Base-by-base conservation (phyloP, 1,284 basidiomycete species). In the Ceraceosorus bombacis region DNA sequence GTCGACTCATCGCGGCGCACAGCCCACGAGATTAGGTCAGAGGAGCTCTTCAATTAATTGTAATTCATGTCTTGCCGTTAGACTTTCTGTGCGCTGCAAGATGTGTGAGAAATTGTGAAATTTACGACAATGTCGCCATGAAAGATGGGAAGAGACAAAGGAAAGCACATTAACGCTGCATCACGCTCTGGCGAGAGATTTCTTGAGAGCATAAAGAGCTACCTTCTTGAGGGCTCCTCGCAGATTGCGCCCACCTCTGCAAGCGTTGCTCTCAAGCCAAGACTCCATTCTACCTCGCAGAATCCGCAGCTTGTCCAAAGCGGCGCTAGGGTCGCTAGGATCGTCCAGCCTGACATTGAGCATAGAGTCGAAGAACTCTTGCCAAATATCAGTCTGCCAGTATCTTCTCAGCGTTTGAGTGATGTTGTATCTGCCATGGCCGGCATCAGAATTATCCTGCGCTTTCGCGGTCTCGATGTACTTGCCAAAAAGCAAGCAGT, bases 401-500 rank as follows among this genome's bases (percentile, higher is more conserved):
- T 98, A 99, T 66, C 95, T 82, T 78, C 92, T 94, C 70, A 97
- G 82, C 17, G 88, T 84, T 49, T 86, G 85, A 27, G 84, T 81
- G 48, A 74, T 61, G 38, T 57, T 61, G 43, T 51, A 57, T 43
- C 55, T 55, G 51, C 49, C 53, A 1, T 38, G 48, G 7, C 54
- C 62, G 37, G 59, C 60, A 2, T 59, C 51, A 27, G 27, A 27
- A 27, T 27, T 3, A 50, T n/a, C 52, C n/a, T 54, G 49, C 17
- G 46, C 59, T 10, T 53, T 52, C 5, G 62, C 72, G 0, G 64
- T 64, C 39, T 75, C 71, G 60, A 77, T 90, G 80, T 96, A 95
- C 79, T 89, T 90, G 36, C 94, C 94, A 74, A 93, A 97, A 37
- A 99, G 83, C 83, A 98, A 85, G 80, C 90, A 95, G 80, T 92